Evolutionary conservation across 371 early-diverging fungal genomes (phyloP).

Genomic region (Gilbertella persicaria): DNA sequence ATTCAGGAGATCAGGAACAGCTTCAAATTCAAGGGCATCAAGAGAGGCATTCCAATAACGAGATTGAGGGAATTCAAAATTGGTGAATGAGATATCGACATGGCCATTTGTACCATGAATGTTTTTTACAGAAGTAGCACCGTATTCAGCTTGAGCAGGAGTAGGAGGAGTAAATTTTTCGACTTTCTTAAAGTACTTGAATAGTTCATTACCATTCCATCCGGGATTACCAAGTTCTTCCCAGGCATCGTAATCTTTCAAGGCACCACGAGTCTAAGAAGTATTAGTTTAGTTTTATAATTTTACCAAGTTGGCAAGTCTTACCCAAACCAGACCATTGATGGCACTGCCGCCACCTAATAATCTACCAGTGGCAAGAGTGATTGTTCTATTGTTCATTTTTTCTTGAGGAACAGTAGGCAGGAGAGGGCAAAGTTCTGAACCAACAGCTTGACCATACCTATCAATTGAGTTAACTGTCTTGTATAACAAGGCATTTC

Average conservation of each 20-base stretch:
- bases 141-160: conserved; percentile 5
- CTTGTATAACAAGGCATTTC: neutral
- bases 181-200: conserved; percentile 21
- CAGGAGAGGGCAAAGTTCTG: conserved; percentile 12
- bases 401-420: conserved; percentile 19
- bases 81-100: conserved; percentile 10
- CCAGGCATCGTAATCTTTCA: conserved; percentile 41
- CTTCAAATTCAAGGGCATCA: conserved; percentile 7
- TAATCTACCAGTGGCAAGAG: conserved; percentile 17
- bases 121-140: conserved; percentile 9
- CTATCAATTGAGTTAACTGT: conserved; percentile 3
- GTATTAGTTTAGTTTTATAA: no score
- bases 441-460: conserved; percentile 23
- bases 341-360: conserved; percentile 24
- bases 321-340: conserved; percentile 21
- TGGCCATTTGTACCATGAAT: conserved; percentile 11
- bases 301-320: no score
- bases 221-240: conserved; percentile 29
- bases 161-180: conserved; percentile 15
- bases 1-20: conserved; percentile 9
- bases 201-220: conserved; percentile 25
- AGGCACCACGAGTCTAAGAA: conserved; percentile 40
- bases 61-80: conserved; percentile 17
- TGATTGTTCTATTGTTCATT: conserved; percentile 11
- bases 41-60: conserved; percentile 14